Evolutionary conservation across 345 rosid genomes (phyloP).

Genomic region (Noccaea caerulescens): DNA sequence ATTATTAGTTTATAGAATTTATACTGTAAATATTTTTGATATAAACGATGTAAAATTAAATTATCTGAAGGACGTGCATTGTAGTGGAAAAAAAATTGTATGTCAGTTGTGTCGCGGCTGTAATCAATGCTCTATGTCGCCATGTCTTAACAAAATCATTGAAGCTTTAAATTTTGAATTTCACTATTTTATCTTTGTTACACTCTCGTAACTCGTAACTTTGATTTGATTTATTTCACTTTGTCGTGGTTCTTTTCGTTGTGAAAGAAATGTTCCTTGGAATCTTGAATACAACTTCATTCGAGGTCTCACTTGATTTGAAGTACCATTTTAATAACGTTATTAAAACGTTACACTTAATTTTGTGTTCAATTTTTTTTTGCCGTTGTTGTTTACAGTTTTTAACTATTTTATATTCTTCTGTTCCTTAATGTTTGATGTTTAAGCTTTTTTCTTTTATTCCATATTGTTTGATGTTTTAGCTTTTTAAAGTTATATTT

Average conservation of each 20-base stretch:
- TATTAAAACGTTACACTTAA: no score
- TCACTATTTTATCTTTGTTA: not conserved
- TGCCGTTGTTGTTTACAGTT: no score
- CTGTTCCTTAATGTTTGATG: no score
- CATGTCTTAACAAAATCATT: slow-evolving; percentile 13
- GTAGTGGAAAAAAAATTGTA: slow-evolving; percentile 28
- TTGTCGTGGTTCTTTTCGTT: not conserved
- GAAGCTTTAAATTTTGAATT: slow-evolving; percentile 22
- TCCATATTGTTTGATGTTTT: no score
- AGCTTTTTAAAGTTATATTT: no score
- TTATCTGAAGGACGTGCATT: slow-evolving; percentile 37
- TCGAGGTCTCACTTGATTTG: no score
- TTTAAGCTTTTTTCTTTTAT: no score
- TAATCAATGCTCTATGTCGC: slow-evolving; percentile 35
- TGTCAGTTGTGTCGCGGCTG: slow-evolving; percentile 39
- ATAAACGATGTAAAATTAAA: slow-evolving; percentile 14
- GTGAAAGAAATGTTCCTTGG: no score
- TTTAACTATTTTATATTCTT: no score
- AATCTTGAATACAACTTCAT: not conserved
- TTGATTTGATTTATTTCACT: not conserved
- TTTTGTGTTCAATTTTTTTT: no score
- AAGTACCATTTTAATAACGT: no score
- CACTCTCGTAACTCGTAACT: not conserved
- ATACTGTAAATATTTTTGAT: slow-evolving; percentile 6
- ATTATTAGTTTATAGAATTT: no score